Evolutionary conservation across 306 rosid genomes (phyloP).

Genomic region (Acacia crassicarpa): DNA sequence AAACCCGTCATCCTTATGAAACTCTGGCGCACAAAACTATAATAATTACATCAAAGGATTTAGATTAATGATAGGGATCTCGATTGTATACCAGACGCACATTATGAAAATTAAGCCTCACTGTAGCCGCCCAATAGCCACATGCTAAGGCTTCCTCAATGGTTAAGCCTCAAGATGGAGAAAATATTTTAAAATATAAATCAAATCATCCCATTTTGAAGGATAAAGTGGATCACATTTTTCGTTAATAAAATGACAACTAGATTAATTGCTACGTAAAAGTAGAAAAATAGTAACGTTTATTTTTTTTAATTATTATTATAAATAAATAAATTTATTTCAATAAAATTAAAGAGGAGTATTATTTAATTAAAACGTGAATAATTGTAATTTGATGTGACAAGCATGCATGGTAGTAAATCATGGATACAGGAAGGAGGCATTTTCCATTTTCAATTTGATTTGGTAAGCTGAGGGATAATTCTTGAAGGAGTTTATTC

Average conservation of each 20-base stretch:
- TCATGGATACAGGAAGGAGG: background rate
- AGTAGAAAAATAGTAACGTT: background rate
- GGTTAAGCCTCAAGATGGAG: background rate
- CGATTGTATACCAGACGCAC: too few relatives aligned
- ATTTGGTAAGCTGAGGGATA: background rate
- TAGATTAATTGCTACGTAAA: too few relatives aligned
- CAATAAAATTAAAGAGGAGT: background rate
- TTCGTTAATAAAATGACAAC: background rate
- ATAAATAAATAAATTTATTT: too few relatives aligned
- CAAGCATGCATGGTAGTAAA: background rate
- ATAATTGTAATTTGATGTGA: background rate
- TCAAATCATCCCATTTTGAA: background rate
- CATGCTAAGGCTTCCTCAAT: background rate
- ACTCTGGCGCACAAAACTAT: too few relatives aligned
- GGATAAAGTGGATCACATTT: background rate
- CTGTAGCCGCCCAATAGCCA: background rate
- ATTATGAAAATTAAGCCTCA: background rate
- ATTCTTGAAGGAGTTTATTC: background rate
- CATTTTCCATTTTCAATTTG: background rate
- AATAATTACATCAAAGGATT: too few relatives aligned
- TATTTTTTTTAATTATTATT: background rate
- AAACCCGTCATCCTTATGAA: too few relatives aligned
- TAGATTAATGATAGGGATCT: too few relatives aligned
- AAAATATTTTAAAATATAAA: background rate
- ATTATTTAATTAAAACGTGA: background rate